A percentile compares a stretch with the other conserved stretches of the same genome.
These are phyloP conservation scores for Neurospora sp. DNA, from an alignment of 2,329 filamentous ascomycete genomes.

Conservation along the genomic window DNA sequence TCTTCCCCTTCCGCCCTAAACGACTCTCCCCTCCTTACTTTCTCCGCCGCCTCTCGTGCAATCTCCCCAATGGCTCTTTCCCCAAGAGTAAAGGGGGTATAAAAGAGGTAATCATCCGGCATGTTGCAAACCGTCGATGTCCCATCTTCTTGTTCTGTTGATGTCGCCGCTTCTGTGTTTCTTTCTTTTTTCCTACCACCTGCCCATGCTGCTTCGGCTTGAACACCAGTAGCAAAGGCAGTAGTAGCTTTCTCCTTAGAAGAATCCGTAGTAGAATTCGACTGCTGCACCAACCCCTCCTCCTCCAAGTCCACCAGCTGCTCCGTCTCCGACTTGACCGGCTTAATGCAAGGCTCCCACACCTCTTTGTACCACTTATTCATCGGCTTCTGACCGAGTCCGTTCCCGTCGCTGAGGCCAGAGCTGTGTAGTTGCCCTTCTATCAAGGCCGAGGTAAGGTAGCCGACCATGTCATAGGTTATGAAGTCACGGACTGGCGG, in stretches of 20 bases:
- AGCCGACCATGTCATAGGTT: conserved; percentile 30
- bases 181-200: neutral
- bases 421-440: conserved; percentile 37
- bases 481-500: conserved; percentile 25
- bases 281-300: neutral
- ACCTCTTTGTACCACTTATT: conserved; percentile 32
- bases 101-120: conserved; percentile 41
- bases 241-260: neutral
- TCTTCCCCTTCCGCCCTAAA: neutral
- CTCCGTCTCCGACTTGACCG: neutral
- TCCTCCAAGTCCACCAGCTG: neutral
- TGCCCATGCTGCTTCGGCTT: neutral
- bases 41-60: conserved; percentile 4
- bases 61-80: conserved; percentile 22
- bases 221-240: neutral
- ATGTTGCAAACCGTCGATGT: neutral
- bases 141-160: neutral
- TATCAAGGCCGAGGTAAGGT: conserved; percentile 34
- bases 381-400: conserved; percentile 28
- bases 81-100: conserved; percentile 37
- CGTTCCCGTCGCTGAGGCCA: conserved; percentile 32
- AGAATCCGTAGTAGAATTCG: neutral
- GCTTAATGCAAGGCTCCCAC: conserved; percentile 28
- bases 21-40: neutral
- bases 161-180: neutral